Evolutionary conservation across 768 basidiomycete species (phyloP).

Genomic region (Ephemerocybe angulata): DNA sequence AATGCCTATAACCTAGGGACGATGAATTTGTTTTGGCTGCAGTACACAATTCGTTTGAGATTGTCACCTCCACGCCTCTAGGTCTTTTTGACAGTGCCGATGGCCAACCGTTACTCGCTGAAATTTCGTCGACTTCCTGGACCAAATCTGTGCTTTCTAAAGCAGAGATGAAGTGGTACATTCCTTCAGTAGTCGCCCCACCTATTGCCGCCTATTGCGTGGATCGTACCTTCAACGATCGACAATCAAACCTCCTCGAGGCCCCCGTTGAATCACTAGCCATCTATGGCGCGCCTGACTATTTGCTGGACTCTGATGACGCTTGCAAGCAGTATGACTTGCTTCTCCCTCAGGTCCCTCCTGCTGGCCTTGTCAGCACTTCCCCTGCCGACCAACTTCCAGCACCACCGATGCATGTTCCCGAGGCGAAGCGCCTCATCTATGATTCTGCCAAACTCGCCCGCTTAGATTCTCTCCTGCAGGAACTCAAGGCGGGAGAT

Average conservation of each 20-base stretch:
- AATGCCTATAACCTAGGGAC: constrained; percentile 38
- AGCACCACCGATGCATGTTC: constrained; percentile 81
- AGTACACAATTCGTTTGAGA: constrained; percentile 29
- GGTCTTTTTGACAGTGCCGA: constrained; percentile 32
- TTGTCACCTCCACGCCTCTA: constrained; percentile 30
- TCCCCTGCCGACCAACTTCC: constrained; percentile 77
- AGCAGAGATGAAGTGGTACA: constrained; percentile 76
- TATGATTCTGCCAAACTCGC: constrained; percentile 97
- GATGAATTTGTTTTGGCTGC: constrained; percentile 44
- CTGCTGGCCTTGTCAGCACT: constrained; percentile 60
- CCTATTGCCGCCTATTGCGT: constrained; percentile 69
- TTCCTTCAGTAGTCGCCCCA: constrained; percentile 84
- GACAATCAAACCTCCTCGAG: constrained; percentile 54
- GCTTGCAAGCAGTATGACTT: constrained; percentile 45
- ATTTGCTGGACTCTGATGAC: constrained; percentile 54
- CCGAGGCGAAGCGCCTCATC: constrained; percentile 90
- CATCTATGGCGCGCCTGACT: constrained; percentile 78
- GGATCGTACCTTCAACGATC: constrained; percentile 76
- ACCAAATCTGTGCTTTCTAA: constrained; percentile 77
- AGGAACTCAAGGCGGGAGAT: constrained; percentile 87
- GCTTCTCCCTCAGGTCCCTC: constrained; percentile 57
- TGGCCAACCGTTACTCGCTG: constrained; percentile 49
- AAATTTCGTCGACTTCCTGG: constrained; percentile 65
- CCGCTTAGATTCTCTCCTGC: constrained; percentile 81
- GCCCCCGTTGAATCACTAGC: constrained; percentile 73